Evolutionary conservation across 164 flowering plant species (phyloP), one percentile per base, ranked within the genome.

Genomic region (Nymphaea colorata): DNA sequence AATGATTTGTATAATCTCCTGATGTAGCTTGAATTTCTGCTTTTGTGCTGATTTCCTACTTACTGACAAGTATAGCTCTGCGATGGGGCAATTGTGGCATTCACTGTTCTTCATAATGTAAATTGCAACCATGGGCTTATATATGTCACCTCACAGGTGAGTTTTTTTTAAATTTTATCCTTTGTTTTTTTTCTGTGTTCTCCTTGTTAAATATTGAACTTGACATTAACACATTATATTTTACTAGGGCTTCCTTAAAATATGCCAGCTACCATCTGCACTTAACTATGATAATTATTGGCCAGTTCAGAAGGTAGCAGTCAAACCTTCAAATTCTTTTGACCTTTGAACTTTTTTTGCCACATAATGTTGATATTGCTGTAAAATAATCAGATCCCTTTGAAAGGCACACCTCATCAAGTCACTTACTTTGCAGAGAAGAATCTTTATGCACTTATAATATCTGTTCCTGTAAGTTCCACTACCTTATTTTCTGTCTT

Each of bases 401-500:
- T 95, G 79, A 92, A 79, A 80, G 93, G 86, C 43, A 95, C 98
- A 73, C 99, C 99, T 45, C 99, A 95, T 83, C 99, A 95, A 83
- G 91, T 95, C 45, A 87, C 97, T 44, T 95, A 87, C 81, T 85
- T 80, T 74, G 85, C 96, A 0, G 99, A 92, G 83, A 95, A 84
- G 89, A 95, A 92, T 71, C 76, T 95, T 41, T 95, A 90, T 69
- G 89, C 99, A 11, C 76, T 95, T 53, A 95, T 95, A 69, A 91
- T 95, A 76, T 95, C 99, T 55, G 77, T 83, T 72, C 99, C 99
- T 67, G 99, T 95, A 66, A 87, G 99, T 85, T 17, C 36, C 7
- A 47, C 55, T 12, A 47, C 55, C 12, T 12, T 47, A 47, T 47
- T 47, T 47, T 5, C 53, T 45, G 53, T 45, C 53, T 45, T 45